These are phyloP conservation scores for Berberis thunbergii DNA, from an alignment of 164 flowering plant species.

Conservation along the genomic window DNA sequence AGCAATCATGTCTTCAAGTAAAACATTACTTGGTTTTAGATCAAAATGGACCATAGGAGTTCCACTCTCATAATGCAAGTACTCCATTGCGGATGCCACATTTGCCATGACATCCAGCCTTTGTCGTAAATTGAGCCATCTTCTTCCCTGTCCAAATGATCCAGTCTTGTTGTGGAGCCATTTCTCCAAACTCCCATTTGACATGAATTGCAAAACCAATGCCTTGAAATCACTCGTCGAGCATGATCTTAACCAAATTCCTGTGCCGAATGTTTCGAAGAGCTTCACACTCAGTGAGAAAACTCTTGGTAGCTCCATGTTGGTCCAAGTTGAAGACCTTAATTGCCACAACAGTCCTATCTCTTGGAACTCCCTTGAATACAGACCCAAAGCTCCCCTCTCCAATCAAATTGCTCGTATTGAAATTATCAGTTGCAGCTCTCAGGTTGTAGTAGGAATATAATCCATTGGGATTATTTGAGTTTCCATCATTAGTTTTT, in stretches of 20 bases:
- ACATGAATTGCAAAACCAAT: background rate
- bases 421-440: background rate
- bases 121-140: background rate
- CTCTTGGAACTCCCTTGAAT: background rate
- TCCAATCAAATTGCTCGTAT: background rate
- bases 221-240: conserved; percentile 1
- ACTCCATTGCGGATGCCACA: conserved; percentile 5
- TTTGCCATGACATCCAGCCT: background rate
- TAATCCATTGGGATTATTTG: background rate
- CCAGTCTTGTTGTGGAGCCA: background rate
- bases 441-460: background rate
- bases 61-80: conserved; percentile 22
- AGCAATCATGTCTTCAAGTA: conserved; percentile 21
- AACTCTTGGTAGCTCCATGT: conserved; percentile 1
- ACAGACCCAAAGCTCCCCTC: background rate
- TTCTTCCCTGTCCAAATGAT: background rate
- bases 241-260: background rate
- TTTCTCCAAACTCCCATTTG: background rate
- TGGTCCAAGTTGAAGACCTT: conserved; percentile 3
- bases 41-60: conserved; percentile 22
- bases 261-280: background rate
- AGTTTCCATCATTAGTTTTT: background rate
- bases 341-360: background rate
- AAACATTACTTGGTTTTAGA: conserved; percentile 22
- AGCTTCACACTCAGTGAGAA: conserved; percentile 4